These are phyloP conservation scores for Nemania bipapillata DNA, from an alignment of 2,329 filamentous ascomycete species.

Conservation along the genomic window DNA sequence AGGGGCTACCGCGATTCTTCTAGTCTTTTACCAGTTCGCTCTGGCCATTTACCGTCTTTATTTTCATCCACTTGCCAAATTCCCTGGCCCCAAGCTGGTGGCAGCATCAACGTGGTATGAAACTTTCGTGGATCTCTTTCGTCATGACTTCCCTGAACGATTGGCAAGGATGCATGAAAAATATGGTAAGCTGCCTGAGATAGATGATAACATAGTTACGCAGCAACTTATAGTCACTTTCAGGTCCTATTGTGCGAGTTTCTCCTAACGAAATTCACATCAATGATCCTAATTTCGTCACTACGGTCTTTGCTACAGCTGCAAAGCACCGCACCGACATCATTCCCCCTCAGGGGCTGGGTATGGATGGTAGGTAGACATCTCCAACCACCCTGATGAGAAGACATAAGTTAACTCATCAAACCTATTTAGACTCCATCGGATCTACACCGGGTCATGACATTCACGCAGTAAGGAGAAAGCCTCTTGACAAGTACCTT, in stretches of 20 bases:
- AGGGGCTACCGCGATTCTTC: not conserved
- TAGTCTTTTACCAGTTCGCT: constrained; percentile 5
- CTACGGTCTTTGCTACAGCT: constrained; percentile 21
- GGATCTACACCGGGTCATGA: constrained; percentile 24
- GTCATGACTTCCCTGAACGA: constrained; percentile 32
- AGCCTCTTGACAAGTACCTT: constrained; percentile 33
- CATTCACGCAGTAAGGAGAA: constrained; percentile 26
- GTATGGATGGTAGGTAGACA: constrained; percentile 20
- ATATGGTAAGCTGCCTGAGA: constrained; percentile 30
- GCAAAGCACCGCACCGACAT: constrained; percentile 33
- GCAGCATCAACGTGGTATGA: no score
- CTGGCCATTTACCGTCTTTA: constrained; percentile 3
- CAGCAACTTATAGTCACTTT: not conserved
- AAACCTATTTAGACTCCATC: constrained; percentile 12
- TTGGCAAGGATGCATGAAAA: constrained; percentile 28
- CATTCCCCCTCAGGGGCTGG: constrained; percentile 16
- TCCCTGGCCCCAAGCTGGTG: not conserved
- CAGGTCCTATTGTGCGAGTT: constrained; percentile 36
- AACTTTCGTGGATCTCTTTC: constrained; percentile 32
- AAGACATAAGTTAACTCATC: not conserved
- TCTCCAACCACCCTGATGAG: not conserved
- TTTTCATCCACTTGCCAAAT: not conserved
- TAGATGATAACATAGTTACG: not conserved
- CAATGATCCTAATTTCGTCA: constrained; percentile 14
- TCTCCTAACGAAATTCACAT: constrained; percentile 31